Evolutionary conservation across 352 stramenopile species (phyloP), one percentile per base, ranked within the genome.

Genomic region (Achlya hypogyna): DNA sequence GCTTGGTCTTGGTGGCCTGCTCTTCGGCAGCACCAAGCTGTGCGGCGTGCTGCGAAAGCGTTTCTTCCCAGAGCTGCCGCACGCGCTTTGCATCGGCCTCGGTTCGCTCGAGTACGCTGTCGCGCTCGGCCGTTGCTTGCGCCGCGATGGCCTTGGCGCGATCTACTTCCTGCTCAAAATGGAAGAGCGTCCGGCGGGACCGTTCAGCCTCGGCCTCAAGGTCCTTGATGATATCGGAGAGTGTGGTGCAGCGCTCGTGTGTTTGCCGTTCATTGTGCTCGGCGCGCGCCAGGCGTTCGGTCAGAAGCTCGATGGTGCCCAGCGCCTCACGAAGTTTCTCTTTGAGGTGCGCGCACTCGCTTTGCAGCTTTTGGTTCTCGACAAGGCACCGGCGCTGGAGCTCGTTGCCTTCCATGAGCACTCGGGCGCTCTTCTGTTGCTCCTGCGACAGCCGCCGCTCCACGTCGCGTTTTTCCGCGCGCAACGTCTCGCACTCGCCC

Each of bases 51-150:
- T 91, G 81, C 27, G 71, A 74, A 32, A 75, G 78, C 65, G 91
- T 89, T 71, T 91, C 81, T 51, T 87, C 78, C 81, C 82, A 91
- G 22, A 93, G 70, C 62, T 88, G 79, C n/a, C 82, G 73, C 53
- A 93, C 76, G 31, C 82, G 78, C 63, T 77, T 81, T 0, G 84
- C 84, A 35, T 91, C 82, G 16, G 71, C 80, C 69, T 93, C 81
- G 14, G 82, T 93, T 32, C 77, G 73, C 69, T 85, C 73, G 8
- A 91, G 72, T 29, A 91, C 74, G 47, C 82, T 60, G 9, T 89
- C 80, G 9, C 80, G 74, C 49, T 91, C 79, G 20, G 40, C 34
- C 16, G 38, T 49, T n/a, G 51, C 29, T 18, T 67, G 60, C 18
- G 34, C 51, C 1, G 59, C 45, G 16, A 58, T 8, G 23, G 38